Evolutionary conservation across 2,329 filamentous ascomycete genomes (phyloP), one percentile per base, ranked within the genome.

Genomic region (Calonectria naviculata): DNA sequence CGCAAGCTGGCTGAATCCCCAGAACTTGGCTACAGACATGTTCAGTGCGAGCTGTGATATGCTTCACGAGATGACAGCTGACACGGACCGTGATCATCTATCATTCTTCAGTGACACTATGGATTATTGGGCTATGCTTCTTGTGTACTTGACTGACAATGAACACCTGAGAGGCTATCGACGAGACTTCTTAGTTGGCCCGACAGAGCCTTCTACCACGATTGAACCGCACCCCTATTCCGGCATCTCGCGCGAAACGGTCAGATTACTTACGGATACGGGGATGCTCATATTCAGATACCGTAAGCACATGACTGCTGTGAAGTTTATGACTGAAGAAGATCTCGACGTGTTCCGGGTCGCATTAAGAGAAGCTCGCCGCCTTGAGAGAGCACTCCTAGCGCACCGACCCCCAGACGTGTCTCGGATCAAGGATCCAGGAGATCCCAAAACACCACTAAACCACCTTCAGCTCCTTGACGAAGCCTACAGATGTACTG

Each of bases 111-210:
- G 49, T n/a, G 68, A 73, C 2, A 70, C 72, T 0, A 69, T 78
- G 72, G 73, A 75, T 7, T 78, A 77, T 34, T 78, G 76, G 77
- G 70, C 71, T 2, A 76, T 78, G 75, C 66, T 78, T 1, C 68
- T 78, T 2, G 68, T 68, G 21, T 78, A 67, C 34, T 26, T 78
- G 2, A 73, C 76, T 0, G 76, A 78, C n/a, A 75, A 62, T 29
- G 31, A 70, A 4, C 64, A 73, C 8, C 66, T 78, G 0, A 72
- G 60, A 26, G 67, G 71, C 13, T 67, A 71, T 46, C 54, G 24
- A 1, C 52, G 47, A 34, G 29, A 42, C 29, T 21, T 38, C 29
- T 21, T 28, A 6, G 52, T 17, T 41, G 58, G 60, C 42, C 67
- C 31, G 41, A 21, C 26, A 17, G 36, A 26, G 8, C 54, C 49